Percentiles rank a stretch among this genome's conserved stretches.
Conservation (phyloP, 2,329 filamentous ascomycete genomes). For the Fusarium nanum region DNA sequence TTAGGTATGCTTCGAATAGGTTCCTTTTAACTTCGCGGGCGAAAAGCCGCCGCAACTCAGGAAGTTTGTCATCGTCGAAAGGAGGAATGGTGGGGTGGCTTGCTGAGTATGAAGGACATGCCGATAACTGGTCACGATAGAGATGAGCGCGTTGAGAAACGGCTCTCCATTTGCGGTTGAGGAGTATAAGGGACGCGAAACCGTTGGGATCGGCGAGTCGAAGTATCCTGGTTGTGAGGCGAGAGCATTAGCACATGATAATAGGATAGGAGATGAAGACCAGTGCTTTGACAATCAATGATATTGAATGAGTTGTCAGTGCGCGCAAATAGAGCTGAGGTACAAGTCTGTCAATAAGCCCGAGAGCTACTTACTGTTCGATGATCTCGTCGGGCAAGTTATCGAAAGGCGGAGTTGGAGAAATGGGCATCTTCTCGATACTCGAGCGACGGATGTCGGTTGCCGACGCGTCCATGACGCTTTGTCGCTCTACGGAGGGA, state of each 20-base stretch:
- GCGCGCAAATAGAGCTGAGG: not conserved
- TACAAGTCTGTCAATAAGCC: not conserved
- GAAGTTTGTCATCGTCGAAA: constrained; percentile 63
- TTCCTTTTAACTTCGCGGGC: constrained; percentile 78
- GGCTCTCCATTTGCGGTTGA: constrained; percentile 74
- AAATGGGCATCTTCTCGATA: constrained; percentile 50
- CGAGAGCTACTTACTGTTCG: constrained; percentile 65
- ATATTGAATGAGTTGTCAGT: not conserved
- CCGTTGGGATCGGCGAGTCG: constrained; percentile 68
- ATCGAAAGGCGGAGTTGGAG: constrained; percentile 59
- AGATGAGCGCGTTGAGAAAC: constrained; percentile 73
- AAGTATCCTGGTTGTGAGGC: constrained; percentile 64
- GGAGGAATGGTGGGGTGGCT: constrained; percentile 58
- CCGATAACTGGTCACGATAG: constrained; percentile 71
- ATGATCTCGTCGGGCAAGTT: constrained; percentile 76
- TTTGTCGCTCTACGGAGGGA: constrained; percentile 40
- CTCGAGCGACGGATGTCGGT: constrained; percentile 49
- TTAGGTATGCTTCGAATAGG: constrained; percentile 79
- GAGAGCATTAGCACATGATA: constrained; percentile 31
- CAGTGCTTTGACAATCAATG: not conserved
- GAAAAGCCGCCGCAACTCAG: constrained; percentile 73
- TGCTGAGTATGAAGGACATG: constrained; percentile 68
- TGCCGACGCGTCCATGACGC: constrained; percentile 49
- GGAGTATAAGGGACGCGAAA: constrained; percentile 73
- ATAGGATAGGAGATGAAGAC: not conserved